Evolutionary conservation across 2,329 filamentous ascomycete species (phyloP).

Genomic region (Fusarium udum): DNA sequence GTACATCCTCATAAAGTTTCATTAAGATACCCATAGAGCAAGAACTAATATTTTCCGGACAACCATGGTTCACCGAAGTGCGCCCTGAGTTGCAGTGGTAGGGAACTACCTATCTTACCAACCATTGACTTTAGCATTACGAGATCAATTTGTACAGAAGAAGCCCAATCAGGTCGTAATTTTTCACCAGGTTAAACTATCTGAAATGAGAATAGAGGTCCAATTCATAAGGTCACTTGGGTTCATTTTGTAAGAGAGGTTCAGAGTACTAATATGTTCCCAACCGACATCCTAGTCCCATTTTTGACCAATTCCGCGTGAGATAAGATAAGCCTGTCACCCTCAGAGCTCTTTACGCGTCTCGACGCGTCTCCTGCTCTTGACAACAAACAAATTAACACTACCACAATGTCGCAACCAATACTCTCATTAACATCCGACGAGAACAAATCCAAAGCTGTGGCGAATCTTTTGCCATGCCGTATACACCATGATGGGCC

Average conservation of each 20-base stretch:
- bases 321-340: conserved; percentile 23
- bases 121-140: not conserved
- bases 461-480: conserved; percentile 81
- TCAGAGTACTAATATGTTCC: not conserved
- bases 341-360: conserved; percentile 34
- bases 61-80: not conserved
- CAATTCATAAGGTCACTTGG: not conserved
- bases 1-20: not conserved
- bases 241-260: not conserved
- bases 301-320: not conserved
- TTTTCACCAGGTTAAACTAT: not conserved
- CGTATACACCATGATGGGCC: conserved; percentile 81
- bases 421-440: conserved; percentile 53
- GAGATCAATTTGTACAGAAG: not conserved
- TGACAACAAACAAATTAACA: not conserved
- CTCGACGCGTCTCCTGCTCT: conserved; percentile 30
- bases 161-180: not conserved
- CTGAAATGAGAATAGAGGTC: not conserved
- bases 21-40: conserved; percentile 36
- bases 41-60: not conserved
- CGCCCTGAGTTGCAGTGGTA: not conserved
- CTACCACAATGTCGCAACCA: conserved; percentile 51
- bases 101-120: not conserved
- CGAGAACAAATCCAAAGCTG: conserved; percentile 51
- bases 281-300: not conserved